Evolutionary conservation across 1,284 basidiomycete genomes (phyloP).

Genomic region (Irpex rosettiformis): DNA sequence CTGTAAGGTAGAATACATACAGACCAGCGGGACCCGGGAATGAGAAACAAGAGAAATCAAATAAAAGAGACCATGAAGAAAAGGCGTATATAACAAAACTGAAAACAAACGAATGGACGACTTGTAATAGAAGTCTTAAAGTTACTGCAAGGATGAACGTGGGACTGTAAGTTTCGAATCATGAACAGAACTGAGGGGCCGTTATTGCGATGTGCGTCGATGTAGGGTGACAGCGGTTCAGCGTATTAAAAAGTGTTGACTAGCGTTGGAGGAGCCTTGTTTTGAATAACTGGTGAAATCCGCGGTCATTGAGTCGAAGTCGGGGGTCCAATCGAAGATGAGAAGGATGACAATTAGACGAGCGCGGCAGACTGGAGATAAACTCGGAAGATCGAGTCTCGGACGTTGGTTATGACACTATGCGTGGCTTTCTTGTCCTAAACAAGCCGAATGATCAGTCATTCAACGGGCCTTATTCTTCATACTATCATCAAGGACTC

Average conservation of each 20-base stretch:
- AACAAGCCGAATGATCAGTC: slow-evolving; percentile 1
- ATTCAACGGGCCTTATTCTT: too few relatives aligned
- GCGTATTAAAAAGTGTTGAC: neutral
- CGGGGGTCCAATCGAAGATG: neutral
- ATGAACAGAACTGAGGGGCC: neutral
- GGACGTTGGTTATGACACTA: slow-evolving; percentile 71
- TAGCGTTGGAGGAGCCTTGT: neutral
- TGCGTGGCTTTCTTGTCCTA: slow-evolving; percentile 80
- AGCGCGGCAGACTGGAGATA: slow-evolving; percentile 33
- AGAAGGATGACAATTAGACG: slow-evolving; percentile 19
- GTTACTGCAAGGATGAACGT: neutral
- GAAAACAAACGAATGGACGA: neutral
- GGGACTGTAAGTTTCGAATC: neutral
- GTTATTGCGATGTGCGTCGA: neutral
- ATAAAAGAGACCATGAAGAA: neutral
- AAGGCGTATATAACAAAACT: neutral
- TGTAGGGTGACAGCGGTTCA: neutral
- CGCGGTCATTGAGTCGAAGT: neutral
- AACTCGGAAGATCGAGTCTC: slow-evolving; percentile 34
- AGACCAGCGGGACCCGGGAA: too few relatives aligned
- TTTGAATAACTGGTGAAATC: neutral
- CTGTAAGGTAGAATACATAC: neutral
- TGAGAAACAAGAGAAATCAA: neutral
- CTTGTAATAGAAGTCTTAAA: neutral
- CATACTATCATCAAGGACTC: neutral